A percentile compares a stretch with the other conserved stretches of the same genome.
These are phyloP conservation scores for Mollisiaceae sp. DNA, from an alignment of 2,329 filamentous ascomycete genomes.

Conservation along the genomic window DNA sequence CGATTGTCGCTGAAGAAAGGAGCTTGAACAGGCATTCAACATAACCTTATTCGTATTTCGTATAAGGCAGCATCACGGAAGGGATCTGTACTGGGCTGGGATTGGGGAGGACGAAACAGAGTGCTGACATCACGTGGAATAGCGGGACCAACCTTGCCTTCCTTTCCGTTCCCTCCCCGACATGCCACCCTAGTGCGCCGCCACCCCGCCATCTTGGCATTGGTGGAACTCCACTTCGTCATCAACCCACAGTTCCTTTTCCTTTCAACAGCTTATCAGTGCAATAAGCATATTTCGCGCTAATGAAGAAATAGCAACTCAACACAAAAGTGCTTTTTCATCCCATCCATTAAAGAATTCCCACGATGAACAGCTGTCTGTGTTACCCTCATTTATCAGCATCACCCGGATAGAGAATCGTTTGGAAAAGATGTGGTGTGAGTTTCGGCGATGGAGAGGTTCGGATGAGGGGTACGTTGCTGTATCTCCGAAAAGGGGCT, in stretches of 20 bases:
- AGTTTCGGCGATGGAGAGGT: background rate
- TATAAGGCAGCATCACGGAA: no score
- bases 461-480: background rate
- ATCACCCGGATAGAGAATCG: background rate
- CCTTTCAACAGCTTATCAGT: no score
- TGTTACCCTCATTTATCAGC: background rate
- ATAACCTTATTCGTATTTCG: no score
- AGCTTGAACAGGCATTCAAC: no score
- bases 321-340: no score
- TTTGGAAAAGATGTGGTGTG: background rate
- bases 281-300: no score
- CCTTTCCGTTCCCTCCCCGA: background rate
- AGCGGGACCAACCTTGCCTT: no score
- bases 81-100: background rate
- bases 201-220: no score
- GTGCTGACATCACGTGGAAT: conserved; percentile 10
- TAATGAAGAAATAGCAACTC: no score
- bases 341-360: background rate
- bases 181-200: background rate
- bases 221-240: background rate
- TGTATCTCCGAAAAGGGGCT: background rate
- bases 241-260: no score
- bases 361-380: no score
- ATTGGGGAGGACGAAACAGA: background rate
- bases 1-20: no score